These are phyloP conservation scores for Chaetomiaceae sp. DNA, from an alignment of 2,329 filamentous ascomycete species.

Conservation along the genomic window DNA sequence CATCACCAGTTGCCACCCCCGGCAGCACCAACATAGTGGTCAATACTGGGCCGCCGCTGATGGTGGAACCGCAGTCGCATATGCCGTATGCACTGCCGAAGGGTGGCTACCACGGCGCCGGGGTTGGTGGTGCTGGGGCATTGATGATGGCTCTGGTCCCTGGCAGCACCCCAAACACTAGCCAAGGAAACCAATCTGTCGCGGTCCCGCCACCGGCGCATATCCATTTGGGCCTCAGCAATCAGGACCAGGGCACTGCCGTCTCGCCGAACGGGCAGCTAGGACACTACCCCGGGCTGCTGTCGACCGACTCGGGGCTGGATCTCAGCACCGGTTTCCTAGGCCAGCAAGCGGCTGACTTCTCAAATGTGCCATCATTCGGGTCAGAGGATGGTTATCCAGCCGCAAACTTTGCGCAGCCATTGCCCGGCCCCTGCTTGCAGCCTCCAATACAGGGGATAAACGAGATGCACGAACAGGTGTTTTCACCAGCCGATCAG, in stretches of 20 bases:
- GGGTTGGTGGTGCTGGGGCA: background rate
- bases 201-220: background rate
- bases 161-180: background rate
- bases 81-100: background rate
- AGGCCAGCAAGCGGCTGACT: background rate
- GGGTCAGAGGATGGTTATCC: background rate
- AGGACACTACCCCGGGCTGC: background rate
- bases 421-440: background rate
- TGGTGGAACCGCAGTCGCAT: background rate
- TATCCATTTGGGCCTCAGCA: background rate
- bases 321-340: background rate
- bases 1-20: conserved; percentile 10
- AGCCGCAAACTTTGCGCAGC: background rate
- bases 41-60: background rate
- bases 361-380: background rate
- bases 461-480: background rate
- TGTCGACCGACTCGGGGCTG: background rate
- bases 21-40: conserved; percentile 10
- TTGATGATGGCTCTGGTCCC: background rate
- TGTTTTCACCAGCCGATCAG: background rate
- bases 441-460: background rate
- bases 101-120: background rate
- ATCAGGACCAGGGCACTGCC: background rate
- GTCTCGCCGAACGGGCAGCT: background rate
- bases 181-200: background rate